Conservation (phyloP, 2,329 filamentous ascomycete species). For the Aureobasidium sp. region DNA sequence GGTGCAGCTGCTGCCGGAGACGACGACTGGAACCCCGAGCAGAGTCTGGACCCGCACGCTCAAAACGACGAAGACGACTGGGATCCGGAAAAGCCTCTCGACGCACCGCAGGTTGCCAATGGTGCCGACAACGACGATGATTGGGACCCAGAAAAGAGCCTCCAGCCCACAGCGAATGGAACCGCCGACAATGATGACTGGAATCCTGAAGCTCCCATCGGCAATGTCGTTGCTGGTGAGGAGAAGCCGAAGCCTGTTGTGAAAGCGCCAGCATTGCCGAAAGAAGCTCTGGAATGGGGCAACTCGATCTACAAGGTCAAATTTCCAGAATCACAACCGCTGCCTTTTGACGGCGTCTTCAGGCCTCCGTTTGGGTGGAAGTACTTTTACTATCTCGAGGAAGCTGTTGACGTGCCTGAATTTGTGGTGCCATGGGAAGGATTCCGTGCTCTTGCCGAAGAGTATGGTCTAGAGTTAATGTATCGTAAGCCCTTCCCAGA, state of each 20-base stretch:
- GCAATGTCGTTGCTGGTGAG: slow-evolving; percentile 26
- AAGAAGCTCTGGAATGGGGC: slow-evolving; percentile 67
- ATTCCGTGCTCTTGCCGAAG: slow-evolving; percentile 89
- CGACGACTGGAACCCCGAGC: slow-evolving; percentile 39
- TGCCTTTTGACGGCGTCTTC: slow-evolving; percentile 78
- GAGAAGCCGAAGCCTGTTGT: slow-evolving; percentile 17
- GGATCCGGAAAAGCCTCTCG: slow-evolving; percentile 26
- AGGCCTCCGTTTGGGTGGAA: slow-evolving; percentile 95
- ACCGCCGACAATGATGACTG: slow-evolving; percentile 21
- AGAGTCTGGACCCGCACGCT: slow-evolving; percentile 26
- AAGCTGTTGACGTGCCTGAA: slow-evolving; percentile 94
- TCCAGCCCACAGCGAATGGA: slow-evolving; percentile 31
- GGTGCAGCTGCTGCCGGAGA: slow-evolving; percentile 33
- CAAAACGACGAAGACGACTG: slow-evolving; percentile 31
- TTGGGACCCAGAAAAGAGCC: slow-evolving; percentile 38
- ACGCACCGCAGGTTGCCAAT: slow-evolving; percentile 21
- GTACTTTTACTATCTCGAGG: slow-evolving; percentile 92
- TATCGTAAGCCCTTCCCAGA: slow-evolving; percentile 88
- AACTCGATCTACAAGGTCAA: slow-evolving; percentile 88
- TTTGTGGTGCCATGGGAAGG: slow-evolving; percentile 98
- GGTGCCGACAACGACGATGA: slow-evolving; percentile 28
- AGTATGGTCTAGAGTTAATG: slow-evolving; percentile 92
- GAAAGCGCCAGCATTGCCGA: slow-evolving; percentile 32
- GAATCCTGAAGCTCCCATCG: slow-evolving; percentile 32
- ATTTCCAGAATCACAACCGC: slow-evolving; percentile 60